phyloP scores from a whole-genome alignment of 768 basidiomycete species.

The Naganishia randhawae region DNA sequence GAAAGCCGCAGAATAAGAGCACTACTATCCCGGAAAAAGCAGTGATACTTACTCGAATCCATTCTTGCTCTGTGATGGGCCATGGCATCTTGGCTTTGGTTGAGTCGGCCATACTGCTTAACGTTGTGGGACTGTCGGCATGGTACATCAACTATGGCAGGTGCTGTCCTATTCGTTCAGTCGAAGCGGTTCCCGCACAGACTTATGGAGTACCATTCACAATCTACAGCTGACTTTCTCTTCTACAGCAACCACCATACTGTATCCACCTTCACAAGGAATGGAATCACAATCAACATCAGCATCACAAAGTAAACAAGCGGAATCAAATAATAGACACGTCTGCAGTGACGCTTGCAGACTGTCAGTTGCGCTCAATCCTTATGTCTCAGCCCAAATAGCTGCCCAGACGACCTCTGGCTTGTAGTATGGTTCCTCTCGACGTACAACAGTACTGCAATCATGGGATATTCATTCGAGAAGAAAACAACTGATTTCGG shows the following conservation, averaged over 20 bases:
- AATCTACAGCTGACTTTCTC: too few species aligned
- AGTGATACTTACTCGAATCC: not conserved
- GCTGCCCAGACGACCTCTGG: too few species aligned
- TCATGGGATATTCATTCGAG: conserved; percentile 11
- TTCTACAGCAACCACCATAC: too few species aligned
- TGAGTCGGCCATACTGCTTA: not conserved
- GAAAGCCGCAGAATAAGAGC: not conserved
- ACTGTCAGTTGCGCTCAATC: too few species aligned
- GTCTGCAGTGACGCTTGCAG: too few species aligned
- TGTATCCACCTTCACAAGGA: too few species aligned
- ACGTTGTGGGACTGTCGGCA: not conserved
- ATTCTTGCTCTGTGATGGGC: not conserved
- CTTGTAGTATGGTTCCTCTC: too few species aligned
- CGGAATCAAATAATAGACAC: conserved; percentile 2
- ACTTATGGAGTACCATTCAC: too few species aligned
- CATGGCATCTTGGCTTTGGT: not conserved
- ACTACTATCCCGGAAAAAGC: not conserved
- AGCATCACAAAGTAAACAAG: not conserved
- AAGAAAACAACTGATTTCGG: conserved; percentile 22
- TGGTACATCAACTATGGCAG: not conserved
- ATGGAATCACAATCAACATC: not conserved
- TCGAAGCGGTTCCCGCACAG: too few species aligned
- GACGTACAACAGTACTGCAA: not conserved
- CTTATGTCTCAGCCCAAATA: too few species aligned
- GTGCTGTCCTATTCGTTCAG: not conserved